These are phyloP conservation scores for Datisca glomerata DNA, from an alignment of 306 rosid genomes.

Conservation along the genomic window DNA sequence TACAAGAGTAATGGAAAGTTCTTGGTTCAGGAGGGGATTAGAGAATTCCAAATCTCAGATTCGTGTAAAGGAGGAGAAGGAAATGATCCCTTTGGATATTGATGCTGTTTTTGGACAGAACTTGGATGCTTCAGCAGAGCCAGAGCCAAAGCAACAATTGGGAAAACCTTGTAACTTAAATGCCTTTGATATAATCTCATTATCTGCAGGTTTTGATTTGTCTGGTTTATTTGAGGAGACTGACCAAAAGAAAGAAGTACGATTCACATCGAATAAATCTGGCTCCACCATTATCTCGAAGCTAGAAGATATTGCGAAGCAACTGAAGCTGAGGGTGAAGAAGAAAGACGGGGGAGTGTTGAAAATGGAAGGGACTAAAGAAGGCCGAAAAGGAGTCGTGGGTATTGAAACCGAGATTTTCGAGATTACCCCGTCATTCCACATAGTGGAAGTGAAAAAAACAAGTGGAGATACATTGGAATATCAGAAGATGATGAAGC, in stretches of 20 bases:
- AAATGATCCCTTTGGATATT: too few relatives aligned
- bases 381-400: constrained; percentile 2
- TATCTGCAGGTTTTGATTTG: constrained; percentile 2
- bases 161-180: not conserved
- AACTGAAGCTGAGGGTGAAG: not conserved
- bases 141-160: not conserved
- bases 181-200: constrained; percentile 1
- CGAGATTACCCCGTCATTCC: not conserved
- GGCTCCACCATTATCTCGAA: not conserved
- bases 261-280: not conserved
- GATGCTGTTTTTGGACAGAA: not conserved
- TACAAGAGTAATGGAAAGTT: not conserved
- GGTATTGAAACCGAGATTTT: not conserved
- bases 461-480: constrained; percentile 1
- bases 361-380: not conserved
- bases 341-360: not conserved
- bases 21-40: not conserved
- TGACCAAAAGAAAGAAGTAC: not conserved
- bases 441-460: not conserved
- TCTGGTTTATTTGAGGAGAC: not conserved
- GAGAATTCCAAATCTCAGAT: not conserved
- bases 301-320: not conserved
- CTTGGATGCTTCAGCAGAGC: not conserved
- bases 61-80: not conserved
- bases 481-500: not conserved